Evolutionary conservation across 768 basidiomycete species (phyloP), one percentile per base, ranked within the genome.

Genomic region (Termitomyces sp.): DNA sequence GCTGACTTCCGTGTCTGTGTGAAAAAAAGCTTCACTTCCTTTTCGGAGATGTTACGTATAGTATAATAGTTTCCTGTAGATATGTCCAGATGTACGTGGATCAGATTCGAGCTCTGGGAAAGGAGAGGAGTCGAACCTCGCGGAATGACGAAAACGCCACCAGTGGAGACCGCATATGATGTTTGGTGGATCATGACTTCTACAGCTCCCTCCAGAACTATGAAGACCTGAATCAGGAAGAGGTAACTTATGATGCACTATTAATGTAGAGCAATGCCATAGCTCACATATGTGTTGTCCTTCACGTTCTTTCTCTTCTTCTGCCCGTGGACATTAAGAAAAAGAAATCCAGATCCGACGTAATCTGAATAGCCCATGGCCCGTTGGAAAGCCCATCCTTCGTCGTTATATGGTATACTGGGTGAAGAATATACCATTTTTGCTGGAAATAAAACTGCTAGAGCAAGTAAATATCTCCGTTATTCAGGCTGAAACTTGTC

Each of bases 301-400:
- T 90, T 94, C 1, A 94, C 84, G 22, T 82, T 80, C 67, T 98
- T 98, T 56, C 81, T 84, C 13, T 90, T 89, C 70, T 99, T 99
- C 56, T 81, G 76, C n/a, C 82, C 81, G 7, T 81, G 75, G 0
- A 89, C 83, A 4, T 93, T 93, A 38, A 98, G 88, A 50, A 81
- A 76, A 42, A 98, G 76, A 58, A 94, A 84, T 0, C 97, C 97
- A 29, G 92, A 88, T 1, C 94, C 96, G 56, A 98, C 84, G 66
- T 91, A 98, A 42, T 91, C 85, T 43, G 85, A 90, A 58, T 98
- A 96, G 25, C 88, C 86, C 63, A 95, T 96, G 20, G 97, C 81
- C 72, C 94, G 95, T 65, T 96, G 89, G 68, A 92, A 99, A 22
- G 76, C 77, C 85, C 94, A 98, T 25, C 41, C 48, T 25, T 56